phyloP scores from a whole-genome alignment of 225 moss, liverwort and hornwort species.

The Asterella californica region DNA sequence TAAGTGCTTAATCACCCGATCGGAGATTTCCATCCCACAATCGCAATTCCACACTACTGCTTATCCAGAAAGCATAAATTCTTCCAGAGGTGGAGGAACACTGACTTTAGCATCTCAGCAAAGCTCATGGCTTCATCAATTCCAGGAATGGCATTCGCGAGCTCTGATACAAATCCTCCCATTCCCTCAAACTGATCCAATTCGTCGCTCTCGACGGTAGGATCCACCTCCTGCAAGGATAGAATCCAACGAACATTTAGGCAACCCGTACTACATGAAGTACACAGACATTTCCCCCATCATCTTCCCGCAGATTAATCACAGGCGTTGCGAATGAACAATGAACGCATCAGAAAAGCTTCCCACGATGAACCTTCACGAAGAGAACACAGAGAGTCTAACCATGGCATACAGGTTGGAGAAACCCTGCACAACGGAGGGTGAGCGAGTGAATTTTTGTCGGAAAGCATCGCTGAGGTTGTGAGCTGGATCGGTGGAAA shows the following conservation, averaged over 20 bases:
- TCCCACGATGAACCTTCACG: too few relatives aligned
- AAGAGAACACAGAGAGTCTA: neutral
- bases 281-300: neutral
- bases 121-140: conserved; percentile 99
- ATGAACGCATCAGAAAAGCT: neutral
- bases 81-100: neutral
- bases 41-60: neutral
- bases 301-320: neutral
- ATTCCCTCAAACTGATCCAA: conserved; percentile 82
- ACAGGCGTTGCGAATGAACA: neutral
- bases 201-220: conserved; percentile 88
- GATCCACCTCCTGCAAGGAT: conserved; percentile 70
- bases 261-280: neutral
- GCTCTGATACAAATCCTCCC: conserved; percentile 87
- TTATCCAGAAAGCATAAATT: neutral
- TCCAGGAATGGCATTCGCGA: conserved; percentile 91
- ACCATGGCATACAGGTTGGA: conserved; percentile 86
- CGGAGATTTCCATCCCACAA: neutral
- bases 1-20: neutral
- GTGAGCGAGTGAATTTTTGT: conserved; percentile 84
- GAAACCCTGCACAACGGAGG: conserved; percentile 74
- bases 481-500: conserved; percentile 92
- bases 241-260: neutral
- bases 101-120: conserved; percentile 96
- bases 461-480: conserved; percentile 96